Percentiles rank a stretch among this genome's conserved stretches.
Conservation (phyloP, 257 asterid genomes). For the Coffea eugenioides region DNA sequence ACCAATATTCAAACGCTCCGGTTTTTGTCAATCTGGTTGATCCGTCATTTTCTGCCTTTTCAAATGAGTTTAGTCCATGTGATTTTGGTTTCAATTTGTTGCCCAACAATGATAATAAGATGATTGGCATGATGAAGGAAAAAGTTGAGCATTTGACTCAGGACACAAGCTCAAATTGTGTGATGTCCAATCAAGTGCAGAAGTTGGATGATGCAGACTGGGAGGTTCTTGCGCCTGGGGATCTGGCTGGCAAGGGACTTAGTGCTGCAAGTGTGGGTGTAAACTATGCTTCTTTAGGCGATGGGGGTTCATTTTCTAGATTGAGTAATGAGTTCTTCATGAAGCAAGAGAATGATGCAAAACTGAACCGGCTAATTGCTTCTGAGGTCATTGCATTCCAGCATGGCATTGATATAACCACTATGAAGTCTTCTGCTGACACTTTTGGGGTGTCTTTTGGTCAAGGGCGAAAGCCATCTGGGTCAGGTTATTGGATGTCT, state of each 20-base stretch:
- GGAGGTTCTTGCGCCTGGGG: slow-evolving; percentile 17
- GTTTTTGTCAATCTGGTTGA: slow-evolving; percentile 20
- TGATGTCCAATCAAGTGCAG: slow-evolving; percentile 23
- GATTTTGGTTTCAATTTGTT: slow-evolving; percentile 29
- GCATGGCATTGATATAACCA: slow-evolving; percentile 20
- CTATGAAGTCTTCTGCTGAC: slow-evolving; percentile 30
- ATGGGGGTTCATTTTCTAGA: slow-evolving; percentile 22
- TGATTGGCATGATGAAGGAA: slow-evolving; percentile 25
- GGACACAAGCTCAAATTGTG: slow-evolving; percentile 14
- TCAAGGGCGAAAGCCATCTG: slow-evolving; percentile 31
- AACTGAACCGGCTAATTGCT: slow-evolving; percentile 21
- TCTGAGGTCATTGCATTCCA: slow-evolving; percentile 26
- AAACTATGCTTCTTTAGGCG: slow-evolving; percentile 20
- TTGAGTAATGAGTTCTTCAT: slow-evolving; percentile 14
- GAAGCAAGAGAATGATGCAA: slow-evolving; percentile 22
- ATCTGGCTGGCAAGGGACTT: slow-evolving; percentile 15
- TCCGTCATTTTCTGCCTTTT: slow-evolving; percentile 24
- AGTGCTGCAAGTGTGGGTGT: slow-evolving; percentile 22
- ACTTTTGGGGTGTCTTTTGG: slow-evolving; percentile 22
- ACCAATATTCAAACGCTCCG: slow-evolving; percentile 11
- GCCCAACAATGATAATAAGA: slow-evolving; percentile 22
- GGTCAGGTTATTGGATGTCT: slow-evolving; percentile 25
- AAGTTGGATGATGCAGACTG: slow-evolving; percentile 18
- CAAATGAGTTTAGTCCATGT: slow-evolving; percentile 17
- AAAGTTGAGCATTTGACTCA: slow-evolving; percentile 19